Base-by-base conservation (phyloP, 83 land plant genomes). In the Isoetes engelmannii region DNA sequence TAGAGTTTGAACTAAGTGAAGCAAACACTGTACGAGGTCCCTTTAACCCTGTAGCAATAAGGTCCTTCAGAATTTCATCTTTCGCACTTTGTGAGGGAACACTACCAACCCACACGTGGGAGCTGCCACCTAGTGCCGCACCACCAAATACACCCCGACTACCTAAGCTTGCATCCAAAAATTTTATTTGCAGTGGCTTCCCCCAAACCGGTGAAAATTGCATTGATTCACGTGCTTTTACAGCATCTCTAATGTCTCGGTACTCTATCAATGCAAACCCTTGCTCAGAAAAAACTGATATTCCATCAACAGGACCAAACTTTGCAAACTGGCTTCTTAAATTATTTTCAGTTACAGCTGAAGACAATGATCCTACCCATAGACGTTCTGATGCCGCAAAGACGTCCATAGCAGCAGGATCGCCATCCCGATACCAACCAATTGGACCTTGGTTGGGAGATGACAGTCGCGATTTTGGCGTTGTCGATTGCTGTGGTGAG, bases 101-200 rank as follows among this genome's bases (percentile, higher is more conserved):
- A 45, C 78, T 84, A 12, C 90, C 99, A 66, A 94, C 75, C 71
- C 89, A 88, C 65, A 94, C 92, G 84, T 72, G 80, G 67, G 84
- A 87, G 66, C 89, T 85, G 47, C 69, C 77, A 75, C 94, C 85
- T 64, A 87, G 74, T 28, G 90, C 85, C 55, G 67, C 75, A 48
- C 88, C 87, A 75, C 81, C 68, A 44, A 79, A 64, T 47, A 74
- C 63, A 17, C 87, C 87, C 63, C 82, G 71, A 67, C 77, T 82
- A 60, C 85, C 89, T 62, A 83, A 56, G 17, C 77, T 82, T 51
- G 67, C 70, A 73, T 89, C 95, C 63, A 85, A 48, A 60, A 88
- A 92, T 71, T 84, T 85, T 44, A 94, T 58, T 7, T 73, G 75
- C n/a, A 90, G 78, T 67, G 77, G 53, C 59, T 81, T 79, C 51